Evolutionary conservation across 2,329 filamentous ascomycete genomes (phyloP), one percentile per base, ranked within the genome.

Genomic region (Pseudogymnoascus sp.): DNA sequence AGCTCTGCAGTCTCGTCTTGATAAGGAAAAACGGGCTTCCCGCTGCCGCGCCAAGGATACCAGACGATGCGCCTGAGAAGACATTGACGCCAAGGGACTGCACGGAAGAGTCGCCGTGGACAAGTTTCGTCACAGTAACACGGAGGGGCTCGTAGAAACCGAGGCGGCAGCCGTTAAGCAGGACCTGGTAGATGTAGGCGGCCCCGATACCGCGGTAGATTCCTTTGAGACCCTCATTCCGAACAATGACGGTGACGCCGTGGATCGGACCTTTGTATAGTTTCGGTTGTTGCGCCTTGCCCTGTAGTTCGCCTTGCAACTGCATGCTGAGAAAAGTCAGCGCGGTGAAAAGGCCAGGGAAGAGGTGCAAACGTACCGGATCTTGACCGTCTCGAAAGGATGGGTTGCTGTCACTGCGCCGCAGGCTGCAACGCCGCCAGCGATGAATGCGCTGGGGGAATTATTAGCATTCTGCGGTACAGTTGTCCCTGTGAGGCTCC

Each of bases 331-430:
- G 29, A 44, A 50, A 23, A 33, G 23, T 37, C 46, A 42, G 53
- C 56, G 37, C 59, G 31, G 56, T 26, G 62, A 42, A 31, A 44
- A 56, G 19, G 59, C 63, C 1, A 63, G 33, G 9, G 6, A 13
- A 13, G 59, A 40, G 61, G 40, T 40, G 63, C 17, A 60, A 65
- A 73, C 82, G 74, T 81, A 93, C 89, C 93, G 90, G 74, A 97
- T 97, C 84, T 99, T 99, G 75, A 99, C 92, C 11, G 93, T 97
- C 79, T 99, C 95, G 79, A 97, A 97, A 64, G 93, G 93, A 77
- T 99, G 95, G 60, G 95, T 97, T 68, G 96, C 93, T 42, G 93
- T 97, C 64, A 99, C 95, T 68, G 95, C 95, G 73, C 95, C 95
- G 78, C 93, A 97, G 68, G 95, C 95, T 74, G 95, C 95, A 73